Evolutionary conservation across 305 asterid species (phyloP).

Genomic region (Caryopteris hybrid): DNA sequence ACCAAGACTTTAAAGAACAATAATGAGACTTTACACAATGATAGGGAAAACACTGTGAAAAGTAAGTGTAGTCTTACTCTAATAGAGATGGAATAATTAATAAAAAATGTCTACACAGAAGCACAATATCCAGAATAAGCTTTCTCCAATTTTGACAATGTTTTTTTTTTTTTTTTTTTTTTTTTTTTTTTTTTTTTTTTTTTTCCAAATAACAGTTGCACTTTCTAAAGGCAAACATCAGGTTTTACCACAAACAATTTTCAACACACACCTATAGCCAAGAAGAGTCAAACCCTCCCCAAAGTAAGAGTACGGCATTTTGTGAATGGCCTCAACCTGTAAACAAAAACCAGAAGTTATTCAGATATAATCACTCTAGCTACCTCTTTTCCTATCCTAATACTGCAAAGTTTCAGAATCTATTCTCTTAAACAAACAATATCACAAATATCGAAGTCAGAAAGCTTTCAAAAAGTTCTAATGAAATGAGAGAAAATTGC

Average conservation of each 20-base stretch:
- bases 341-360: slow-evolving; percentile 11
- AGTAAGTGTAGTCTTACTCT: neutral
- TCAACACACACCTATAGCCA: slow-evolving; percentile 51
- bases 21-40: neutral
- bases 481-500: neutral
- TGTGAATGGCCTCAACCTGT: slow-evolving; percentile 53
- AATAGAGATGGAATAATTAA: neutral
- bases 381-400: neutral
- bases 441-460: neutral
- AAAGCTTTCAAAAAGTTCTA: neutral
- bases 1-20: neutral
- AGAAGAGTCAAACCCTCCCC: slow-evolving; percentile 83
- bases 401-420: neutral
- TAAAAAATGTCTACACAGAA: neutral
- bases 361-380: slow-evolving; percentile 11
- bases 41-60: neutral
- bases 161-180: too few species aligned
- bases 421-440: neutral
- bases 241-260: neutral
- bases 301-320: slow-evolving; percentile 43
- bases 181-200: too few species aligned
- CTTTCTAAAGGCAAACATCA: neutral
- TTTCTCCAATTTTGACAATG: neutral
- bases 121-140: neutral
- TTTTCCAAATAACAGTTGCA: neutral